These are phyloP conservation scores for Fomitopsis schrenkii DNA, from an alignment of 1,284 basidiomycete genomes.

Conservation along the genomic window DNA sequence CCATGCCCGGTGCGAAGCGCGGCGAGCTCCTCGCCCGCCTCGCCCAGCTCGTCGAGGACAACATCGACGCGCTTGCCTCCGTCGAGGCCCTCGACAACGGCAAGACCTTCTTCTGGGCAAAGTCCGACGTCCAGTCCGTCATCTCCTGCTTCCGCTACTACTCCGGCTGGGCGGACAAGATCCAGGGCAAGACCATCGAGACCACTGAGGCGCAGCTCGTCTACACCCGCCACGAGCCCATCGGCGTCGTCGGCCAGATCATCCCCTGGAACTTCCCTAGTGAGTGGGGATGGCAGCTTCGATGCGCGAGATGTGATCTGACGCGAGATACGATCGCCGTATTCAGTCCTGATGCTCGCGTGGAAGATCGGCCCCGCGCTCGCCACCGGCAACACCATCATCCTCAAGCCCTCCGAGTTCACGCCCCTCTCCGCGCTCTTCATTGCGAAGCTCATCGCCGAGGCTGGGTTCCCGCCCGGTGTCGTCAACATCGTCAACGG, in stretches of 20 bases:
- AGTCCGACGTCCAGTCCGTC: constrained; percentile 64
- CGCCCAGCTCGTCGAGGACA: constrained; percentile 68
- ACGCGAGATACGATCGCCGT: background rate
- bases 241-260: constrained; percentile 88
- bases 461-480: constrained; percentile 66
- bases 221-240: constrained; percentile 89
- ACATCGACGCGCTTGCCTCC: constrained; percentile 71
- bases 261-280: constrained; percentile 79
- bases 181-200: constrained; percentile 79
- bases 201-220: constrained; percentile 67
- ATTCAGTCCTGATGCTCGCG: constrained; percentile 62
- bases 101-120: constrained; percentile 78
- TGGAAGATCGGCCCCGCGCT: constrained; percentile 88
- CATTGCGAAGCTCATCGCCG: constrained; percentile 42
- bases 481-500: constrained; percentile 70
- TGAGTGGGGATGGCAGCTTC: constrained; percentile 25
- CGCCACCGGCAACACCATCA: constrained; percentile 79
- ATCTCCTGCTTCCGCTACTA: constrained; percentile 74
- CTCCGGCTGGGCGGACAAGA: constrained; percentile 85
- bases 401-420: constrained; percentile 89
- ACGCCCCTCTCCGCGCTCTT: constrained; percentile 81
- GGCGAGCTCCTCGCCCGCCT: constrained; percentile 67
- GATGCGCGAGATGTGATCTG: background rate
- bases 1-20: constrained; percentile 57
- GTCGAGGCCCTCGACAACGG: constrained; percentile 72